Conservation (phyloP, 768 basidiomycete genomes). For the Trametes elegans region DNA sequence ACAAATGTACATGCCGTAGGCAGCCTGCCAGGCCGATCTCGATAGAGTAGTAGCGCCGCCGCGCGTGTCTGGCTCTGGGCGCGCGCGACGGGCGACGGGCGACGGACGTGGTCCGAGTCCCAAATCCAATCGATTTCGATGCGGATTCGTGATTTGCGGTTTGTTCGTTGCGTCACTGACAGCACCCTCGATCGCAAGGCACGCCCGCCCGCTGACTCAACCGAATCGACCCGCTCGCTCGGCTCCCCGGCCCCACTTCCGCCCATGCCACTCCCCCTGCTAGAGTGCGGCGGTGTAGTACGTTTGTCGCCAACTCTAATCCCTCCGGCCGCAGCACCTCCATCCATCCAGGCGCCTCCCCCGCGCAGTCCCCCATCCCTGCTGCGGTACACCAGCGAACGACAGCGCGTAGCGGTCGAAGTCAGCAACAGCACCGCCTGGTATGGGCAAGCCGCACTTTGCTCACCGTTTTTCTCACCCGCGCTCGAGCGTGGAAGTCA, state of each 20-base stretch:
- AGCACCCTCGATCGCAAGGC: constrained; percentile 9
- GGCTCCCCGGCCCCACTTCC: neutral
- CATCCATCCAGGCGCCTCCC: too few relatives aligned
- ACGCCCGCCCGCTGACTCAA: constrained; percentile 3
- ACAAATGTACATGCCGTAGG: constrained; percentile 5
- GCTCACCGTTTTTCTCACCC: too few relatives aligned
- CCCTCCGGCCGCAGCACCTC: neutral
- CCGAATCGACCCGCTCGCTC: neutral
- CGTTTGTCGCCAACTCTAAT: neutral
- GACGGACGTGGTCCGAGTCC: too few relatives aligned
- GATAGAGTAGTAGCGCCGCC: neutral
- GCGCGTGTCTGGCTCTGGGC: too few relatives aligned
- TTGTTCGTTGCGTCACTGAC: constrained; percentile 1
- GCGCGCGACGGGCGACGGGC: too few relatives aligned
- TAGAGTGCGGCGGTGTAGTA: too few relatives aligned
- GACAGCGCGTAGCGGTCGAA: too few relatives aligned
- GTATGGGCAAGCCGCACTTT: neutral
- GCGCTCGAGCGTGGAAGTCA: too few relatives aligned
- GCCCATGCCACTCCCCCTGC: neutral
- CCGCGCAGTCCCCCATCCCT: too few relatives aligned
- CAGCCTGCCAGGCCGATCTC: neutral
- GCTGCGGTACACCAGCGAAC: neutral
- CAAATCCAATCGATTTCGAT: too few relatives aligned
- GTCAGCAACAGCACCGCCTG: neutral
- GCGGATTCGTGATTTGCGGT: too few relatives aligned